Base-by-base conservation (phyloP, 495 filamentous ascomycete genomes). In the Neurospora pannonica region DNA sequence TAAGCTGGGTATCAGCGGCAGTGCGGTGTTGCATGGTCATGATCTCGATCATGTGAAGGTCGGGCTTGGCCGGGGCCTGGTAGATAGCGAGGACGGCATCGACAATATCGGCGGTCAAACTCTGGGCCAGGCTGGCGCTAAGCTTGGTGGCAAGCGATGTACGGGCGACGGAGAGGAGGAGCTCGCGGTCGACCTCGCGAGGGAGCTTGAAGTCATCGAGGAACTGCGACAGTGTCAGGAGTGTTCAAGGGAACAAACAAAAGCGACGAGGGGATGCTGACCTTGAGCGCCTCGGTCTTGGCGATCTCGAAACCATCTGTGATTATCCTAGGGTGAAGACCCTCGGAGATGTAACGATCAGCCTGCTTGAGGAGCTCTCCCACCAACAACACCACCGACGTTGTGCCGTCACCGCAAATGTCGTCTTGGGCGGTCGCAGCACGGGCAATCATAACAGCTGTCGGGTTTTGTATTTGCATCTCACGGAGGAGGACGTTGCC, bases 11-110 rank as follows among this genome's bases (percentile, higher is more conserved):
- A 82, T 99, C 96, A 13, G 96, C 92, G 69, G 96, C 95, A 43
- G 92, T 93, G 73, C 95, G 93, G 85, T 99, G 96, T 82, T 98
- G 96, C 96, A 99, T 99, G 81, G 97, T 98, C 97, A 98, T 98
- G 77, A 99, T 98, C 84, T 99, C 96, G 76, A 99, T 88, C 96
- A 99, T 99, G 84, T 98, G 95, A 75, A 99, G 83, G 82, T 99
- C 96, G 67, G 96, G 96, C 85, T 98, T 98, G 76, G 90, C 91
- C 38, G 94, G 93, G 37, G 94, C 83, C 79, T 92, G 87, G 85
- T 97, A 95, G 81, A 99, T 99, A 70, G 97, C 88, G 72, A 98
- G 89, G 67, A 98, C 96, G 72, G 96, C 93, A 82, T 99, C 96
- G 78, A 97, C 94, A 76, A 99, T 97, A 77, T 92, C 90, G 39